Evolutionary conservation across 2,329 filamentous ascomycete species (phyloP).

Genomic region (Pestalotiopsis fici): DNA sequence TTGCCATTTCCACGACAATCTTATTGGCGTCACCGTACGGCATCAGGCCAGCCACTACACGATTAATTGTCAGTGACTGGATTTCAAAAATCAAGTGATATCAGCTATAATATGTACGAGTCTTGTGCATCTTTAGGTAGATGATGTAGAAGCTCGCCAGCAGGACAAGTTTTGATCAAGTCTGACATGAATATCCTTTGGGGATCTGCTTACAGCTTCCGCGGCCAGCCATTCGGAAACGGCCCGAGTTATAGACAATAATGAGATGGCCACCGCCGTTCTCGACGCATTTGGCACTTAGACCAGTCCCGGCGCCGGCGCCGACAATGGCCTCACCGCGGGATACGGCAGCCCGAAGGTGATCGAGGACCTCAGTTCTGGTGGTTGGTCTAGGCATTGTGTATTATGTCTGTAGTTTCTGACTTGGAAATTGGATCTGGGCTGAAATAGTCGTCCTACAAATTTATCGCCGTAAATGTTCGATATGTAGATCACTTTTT

Average conservation of each 20-base stretch:
- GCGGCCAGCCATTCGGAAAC: conserved; percentile 72
- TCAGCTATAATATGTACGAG: background rate
- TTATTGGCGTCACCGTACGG: conserved; percentile 72
- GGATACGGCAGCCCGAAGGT: conserved; percentile 54
- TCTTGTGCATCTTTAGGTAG: background rate
- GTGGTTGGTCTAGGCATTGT: conserved; percentile 57
- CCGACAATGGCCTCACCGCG: conserved; percentile 63
- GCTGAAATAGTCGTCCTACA: background rate
- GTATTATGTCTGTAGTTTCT: background rate
- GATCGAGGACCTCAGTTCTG: conserved; percentile 55
- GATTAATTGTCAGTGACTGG: background rate
- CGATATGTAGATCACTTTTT: background rate
- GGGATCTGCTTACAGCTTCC: conserved; percentile 46
- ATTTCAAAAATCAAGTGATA: background rate
- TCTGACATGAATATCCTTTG: background rate
- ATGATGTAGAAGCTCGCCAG: background rate
- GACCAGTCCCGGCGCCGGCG: conserved; percentile 70
- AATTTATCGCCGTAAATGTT: no score
- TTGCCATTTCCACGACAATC: conserved; percentile 68
- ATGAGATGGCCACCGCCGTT: conserved; percentile 69
- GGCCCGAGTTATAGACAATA: conserved; percentile 72
- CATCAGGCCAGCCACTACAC: conserved; percentile 67
- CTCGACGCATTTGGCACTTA: conserved; percentile 72
- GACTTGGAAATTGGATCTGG: background rate
- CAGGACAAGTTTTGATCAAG: background rate